Conservation (phyloP, 2,329 filamentous ascomycete genomes). For the Pezicula rhizophila region DNA sequence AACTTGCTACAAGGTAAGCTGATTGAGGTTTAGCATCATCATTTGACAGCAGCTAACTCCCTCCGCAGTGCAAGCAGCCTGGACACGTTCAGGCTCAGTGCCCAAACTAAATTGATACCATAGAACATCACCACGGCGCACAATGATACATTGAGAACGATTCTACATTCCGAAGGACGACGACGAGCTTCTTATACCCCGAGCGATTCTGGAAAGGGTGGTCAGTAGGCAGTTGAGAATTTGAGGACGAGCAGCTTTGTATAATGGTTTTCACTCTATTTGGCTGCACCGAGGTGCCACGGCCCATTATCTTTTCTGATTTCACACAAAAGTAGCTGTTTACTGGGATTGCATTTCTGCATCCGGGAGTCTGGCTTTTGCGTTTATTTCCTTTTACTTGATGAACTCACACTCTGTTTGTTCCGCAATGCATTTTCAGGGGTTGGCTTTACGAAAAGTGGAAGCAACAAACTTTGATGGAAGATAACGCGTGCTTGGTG, state of each 20-base stretch:
- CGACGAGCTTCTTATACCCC: conserved; percentile 4
- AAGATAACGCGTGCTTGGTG: too few species aligned
- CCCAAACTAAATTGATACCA: conserved; percentile 59
- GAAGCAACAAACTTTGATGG: too few species aligned
- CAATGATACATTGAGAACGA: conserved; percentile 12
- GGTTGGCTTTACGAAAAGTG: too few species aligned
- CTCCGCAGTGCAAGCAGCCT: conserved; percentile 53
- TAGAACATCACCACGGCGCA: conserved; percentile 4
- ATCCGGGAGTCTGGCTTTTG: background rate
- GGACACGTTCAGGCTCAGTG: conserved; percentile 93
- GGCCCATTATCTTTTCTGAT: background rate
- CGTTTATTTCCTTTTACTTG: background rate
- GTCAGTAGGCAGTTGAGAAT: conserved; percentile 3
- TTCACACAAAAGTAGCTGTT: conserved; percentile 1
- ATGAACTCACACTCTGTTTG: background rate
- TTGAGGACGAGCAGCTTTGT: conserved; percentile 6
- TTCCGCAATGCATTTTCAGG: too few species aligned
- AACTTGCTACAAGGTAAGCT: conserved; percentile 93
- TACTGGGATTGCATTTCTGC: background rate
- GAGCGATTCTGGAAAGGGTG: conserved; percentile 5
- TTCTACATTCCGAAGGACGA: conserved; percentile 13
- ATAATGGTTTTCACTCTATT: conserved; percentile 7
- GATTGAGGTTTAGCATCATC: conserved; percentile 46
- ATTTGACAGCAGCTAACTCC: too few species aligned
- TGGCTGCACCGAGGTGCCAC: background rate